Percentiles rank a stretch among this genome's conserved stretches.
Conservation (phyloP, 1,284 basidiomycete species). For the Leccinum proliferum region DNA sequence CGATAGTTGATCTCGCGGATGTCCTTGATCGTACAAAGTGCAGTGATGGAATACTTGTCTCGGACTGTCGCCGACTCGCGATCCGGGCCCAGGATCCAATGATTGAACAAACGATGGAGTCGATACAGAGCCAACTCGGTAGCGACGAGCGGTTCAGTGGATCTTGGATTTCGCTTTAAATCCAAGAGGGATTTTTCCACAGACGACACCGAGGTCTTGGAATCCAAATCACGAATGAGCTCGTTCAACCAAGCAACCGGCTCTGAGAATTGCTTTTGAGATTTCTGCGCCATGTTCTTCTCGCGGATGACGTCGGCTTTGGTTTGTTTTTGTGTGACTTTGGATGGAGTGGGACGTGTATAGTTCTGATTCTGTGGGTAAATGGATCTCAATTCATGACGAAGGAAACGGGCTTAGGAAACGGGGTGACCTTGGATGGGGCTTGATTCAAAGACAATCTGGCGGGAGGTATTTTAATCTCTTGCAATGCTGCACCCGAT, state of each 20-base stretch:
- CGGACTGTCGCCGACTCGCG: constrained; percentile 32
- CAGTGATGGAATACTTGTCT: constrained; percentile 40
- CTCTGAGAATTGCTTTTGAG: constrained; percentile 19
- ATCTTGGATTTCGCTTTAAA: constrained; percentile 38
- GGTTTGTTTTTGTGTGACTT: constrained; percentile 16
- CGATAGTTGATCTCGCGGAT: constrained; percentile 34
- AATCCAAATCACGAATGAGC: constrained; percentile 26
- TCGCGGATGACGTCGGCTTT: constrained; percentile 27
- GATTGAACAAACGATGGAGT: constrained; percentile 44
- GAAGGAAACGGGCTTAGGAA: neutral
- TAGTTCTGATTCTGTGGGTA: constrained; percentile 15
- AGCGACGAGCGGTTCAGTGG: constrained; percentile 37
- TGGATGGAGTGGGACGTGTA: constrained; percentile 8
- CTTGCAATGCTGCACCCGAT: constrained; percentile 45
- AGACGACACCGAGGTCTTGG: constrained; percentile 22
- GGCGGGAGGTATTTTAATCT: constrained; percentile 45
- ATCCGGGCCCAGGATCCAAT: constrained; percentile 45
- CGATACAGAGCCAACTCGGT: constrained; percentile 35
- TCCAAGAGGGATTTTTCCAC: constrained; percentile 21
- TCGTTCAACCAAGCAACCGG: constrained; percentile 18
- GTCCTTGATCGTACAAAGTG: constrained; percentile 44
- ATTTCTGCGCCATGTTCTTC: constrained; percentile 22
- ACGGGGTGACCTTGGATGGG: constrained; percentile 13
- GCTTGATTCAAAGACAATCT: constrained; percentile 12
- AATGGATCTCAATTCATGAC: neutral